Base-by-base conservation (phyloP, 768 basidiomycete genomes). In the Dentipellis sp. region DNA sequence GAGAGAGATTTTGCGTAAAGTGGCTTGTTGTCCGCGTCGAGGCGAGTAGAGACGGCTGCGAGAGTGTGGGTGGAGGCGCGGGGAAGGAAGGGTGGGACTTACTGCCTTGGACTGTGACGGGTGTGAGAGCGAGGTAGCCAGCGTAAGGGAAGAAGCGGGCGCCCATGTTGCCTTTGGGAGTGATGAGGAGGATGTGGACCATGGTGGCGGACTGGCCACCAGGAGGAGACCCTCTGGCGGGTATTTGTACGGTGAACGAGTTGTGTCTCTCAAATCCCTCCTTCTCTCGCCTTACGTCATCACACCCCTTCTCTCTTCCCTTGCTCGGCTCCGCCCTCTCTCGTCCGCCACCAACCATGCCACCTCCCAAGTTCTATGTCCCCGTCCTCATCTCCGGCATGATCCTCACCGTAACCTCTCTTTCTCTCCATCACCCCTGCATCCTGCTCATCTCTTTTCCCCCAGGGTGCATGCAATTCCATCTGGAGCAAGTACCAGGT, bases 361-460 rank as follows among this genome's bases (percentile, higher is more conserved):
- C 91, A 89, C 78, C 87, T 19, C 73, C 80, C 62, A 78, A 81
- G 21, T 66, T 83, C 59, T 89, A 78, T 68, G 74, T 91, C 54
- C 88, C 89, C 35, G 65, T 88, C 65, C 87, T 98, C 67, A 83
- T 97, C 16, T 83, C 76, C 55, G 94, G 94, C 50, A 97, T 97
- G 94, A 88, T 98, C 66, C 70, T 94, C 57, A 95, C 90, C 16
- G 91, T 88, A 57, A 21, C 76, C 69, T n/a, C 11, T 51, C 19
- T 38, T 17, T 23, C 12, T 49, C 46, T 35, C 48, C 7, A 39
- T 36, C 19, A 14, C 55, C 3, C 3, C 29, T 29, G 29, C 29
- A 19, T 23, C 12, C 34, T 29, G 46, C 50, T 62, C 21, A 47
- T 36, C 57, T 34, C 57, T 52, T 22, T 35, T 47, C 54, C 10